Evolutionary conservation across 1,284 basidiomycete genomes (phyloP), one percentile per base, ranked within the genome.

Genomic region (Schizopora paradoxa): DNA sequence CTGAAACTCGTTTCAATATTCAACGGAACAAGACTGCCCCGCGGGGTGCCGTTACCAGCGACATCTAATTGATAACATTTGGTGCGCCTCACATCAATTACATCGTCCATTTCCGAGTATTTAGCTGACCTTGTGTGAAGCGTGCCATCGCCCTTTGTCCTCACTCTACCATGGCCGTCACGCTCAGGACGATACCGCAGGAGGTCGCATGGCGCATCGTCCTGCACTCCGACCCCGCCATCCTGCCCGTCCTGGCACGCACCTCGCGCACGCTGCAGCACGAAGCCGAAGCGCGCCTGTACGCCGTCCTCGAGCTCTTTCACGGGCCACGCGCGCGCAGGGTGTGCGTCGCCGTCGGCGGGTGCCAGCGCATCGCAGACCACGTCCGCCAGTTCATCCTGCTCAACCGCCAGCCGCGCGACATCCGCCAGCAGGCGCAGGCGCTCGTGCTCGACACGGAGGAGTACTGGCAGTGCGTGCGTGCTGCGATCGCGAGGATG

Each of bases 221-320:
- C 6, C 32, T 33, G 10, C 18, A 21, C 13, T 10, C 31, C 19
- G 39, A 46, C 14, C 29, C 21, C 27, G 38, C 23, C n/a, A 46
- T 33, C 8, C 32, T 50, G 21, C 16, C 31, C 25, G 23, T 26
- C 13, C 25, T 51, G n/a, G 35, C 49, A 6, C 41, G 27, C n/a
- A 51, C 45, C 5, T 38, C 45, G 8, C 49, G 45, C 11, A 39
- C 49, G 6, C 29, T 51, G 5, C 49, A 51, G 44, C 31, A 22
- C 11, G 45, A 38, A 4, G 49, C 49, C 13, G 49, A 51, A 40
- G 47, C 36, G 31, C 25, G 28, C 4, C 41, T 51, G 10, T 51
- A 51, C 31, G 39, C 44, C 6, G 11, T n/a, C 28, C 19, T 47
- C 2, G 45, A 51, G 26, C 14, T 47, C 3, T 34, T 33, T 18